Evolutionary conservation across 352 stramenopile genomes (phyloP).

Genomic region (Phytophthora europaea): DNA sequence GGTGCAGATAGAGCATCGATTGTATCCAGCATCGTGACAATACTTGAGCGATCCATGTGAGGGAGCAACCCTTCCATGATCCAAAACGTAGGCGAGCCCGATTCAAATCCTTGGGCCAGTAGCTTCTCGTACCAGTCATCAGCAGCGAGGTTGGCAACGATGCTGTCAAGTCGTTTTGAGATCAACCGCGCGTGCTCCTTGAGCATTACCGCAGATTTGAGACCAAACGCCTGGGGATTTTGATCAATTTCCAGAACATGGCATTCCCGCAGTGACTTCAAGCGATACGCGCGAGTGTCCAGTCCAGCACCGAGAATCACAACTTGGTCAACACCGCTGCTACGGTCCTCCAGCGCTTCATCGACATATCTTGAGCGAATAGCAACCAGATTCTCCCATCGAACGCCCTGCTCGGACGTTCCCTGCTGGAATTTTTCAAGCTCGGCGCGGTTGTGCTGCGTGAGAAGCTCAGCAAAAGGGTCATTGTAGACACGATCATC

Average conservation of each 20-base stretch:
- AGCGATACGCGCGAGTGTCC: slow-evolving; percentile 55
- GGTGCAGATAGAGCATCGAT: slow-evolving; percentile 52
- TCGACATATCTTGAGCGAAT: slow-evolving; percentile 54
- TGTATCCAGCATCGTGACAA: slow-evolving; percentile 45
- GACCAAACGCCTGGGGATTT: slow-evolving; percentile 34
- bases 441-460: background rate
- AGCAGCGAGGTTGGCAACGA: slow-evolving; percentile 46
- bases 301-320: slow-evolving; percentile 59
- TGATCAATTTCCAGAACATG: slow-evolving; percentile 52
- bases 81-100: slow-evolving; percentile 51
- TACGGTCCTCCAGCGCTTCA: slow-evolving; percentile 46
- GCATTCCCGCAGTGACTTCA: slow-evolving; percentile 43
- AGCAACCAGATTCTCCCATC: slow-evolving; percentile 35
- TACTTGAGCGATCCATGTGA: slow-evolving; percentile 42
- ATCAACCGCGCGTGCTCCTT: slow-evolving; percentile 19
- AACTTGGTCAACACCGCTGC: slow-evolving; percentile 42
- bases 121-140: slow-evolving; percentile 46
- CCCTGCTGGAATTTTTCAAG: background rate
- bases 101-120: slow-evolving; percentile 38
- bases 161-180: slow-evolving; percentile 32
- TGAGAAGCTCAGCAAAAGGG: slow-evolving; percentile 20
- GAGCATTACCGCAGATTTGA: slow-evolving; percentile 41
- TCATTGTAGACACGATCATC: slow-evolving; percentile 20
- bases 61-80: slow-evolving; percentile 56
- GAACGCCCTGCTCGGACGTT: background rate